A percentile compares a stretch with the other conserved stretches of the same genome.
Conservation (phyloP, 1,284 basidiomycete genomes). For the Boletus sp. region DNA sequence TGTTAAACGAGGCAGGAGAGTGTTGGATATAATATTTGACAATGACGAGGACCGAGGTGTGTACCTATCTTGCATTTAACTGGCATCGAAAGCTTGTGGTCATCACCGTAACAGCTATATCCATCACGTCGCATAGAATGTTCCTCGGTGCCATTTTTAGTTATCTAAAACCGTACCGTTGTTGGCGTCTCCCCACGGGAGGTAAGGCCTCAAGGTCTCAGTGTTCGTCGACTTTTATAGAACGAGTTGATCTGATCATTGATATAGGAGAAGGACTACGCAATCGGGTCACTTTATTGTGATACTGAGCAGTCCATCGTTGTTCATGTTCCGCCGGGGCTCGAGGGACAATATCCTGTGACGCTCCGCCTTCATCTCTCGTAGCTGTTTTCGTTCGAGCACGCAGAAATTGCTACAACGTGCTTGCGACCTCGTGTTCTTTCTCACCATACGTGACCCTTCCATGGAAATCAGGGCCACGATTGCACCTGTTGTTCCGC, state of each 20-base stretch:
- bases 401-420: no score
- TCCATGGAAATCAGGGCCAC: background rate
- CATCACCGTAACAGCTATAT: slow-evolving; percentile 43
- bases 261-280: background rate
- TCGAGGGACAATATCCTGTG: background rate
- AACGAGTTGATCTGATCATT: background rate
- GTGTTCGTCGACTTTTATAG: no score
- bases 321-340: background rate
- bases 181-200: slow-evolving; percentile 52
- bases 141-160: slow-evolving; percentile 49
- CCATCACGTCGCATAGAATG: slow-evolving; percentile 59
- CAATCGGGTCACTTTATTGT: background rate
- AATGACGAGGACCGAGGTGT: background rate
- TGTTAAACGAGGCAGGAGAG: background rate
- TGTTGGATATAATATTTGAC: background rate
- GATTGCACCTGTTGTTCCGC: background rate
- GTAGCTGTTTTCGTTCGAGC: no score
- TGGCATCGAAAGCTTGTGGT: background rate
- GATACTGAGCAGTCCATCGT: background rate
- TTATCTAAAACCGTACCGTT: slow-evolving; percentile 33
- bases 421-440: no score
- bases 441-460: no score
- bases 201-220: slow-evolving; percentile 40
- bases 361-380: no score
- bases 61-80: background rate